These are phyloP conservation scores for Pelagophyceae sp. DNA, from an alignment of 352 stramenopile species.

Conservation along the genomic window DNA sequence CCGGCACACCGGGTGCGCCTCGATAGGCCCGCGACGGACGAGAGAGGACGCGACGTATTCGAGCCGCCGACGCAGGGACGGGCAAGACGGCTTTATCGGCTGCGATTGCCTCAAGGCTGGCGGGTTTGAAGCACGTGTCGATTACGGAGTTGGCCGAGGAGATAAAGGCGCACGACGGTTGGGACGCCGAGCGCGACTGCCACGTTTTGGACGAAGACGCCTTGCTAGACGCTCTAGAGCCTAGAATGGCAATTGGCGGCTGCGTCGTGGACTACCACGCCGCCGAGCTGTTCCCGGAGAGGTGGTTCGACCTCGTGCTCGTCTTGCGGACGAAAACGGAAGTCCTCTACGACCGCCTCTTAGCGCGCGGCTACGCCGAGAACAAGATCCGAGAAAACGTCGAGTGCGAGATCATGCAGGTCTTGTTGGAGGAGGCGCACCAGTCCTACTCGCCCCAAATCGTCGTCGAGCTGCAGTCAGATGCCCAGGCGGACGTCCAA, in stretches of 20 bases:
- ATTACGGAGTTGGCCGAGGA: slow-evolving; percentile 78
- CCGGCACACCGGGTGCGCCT: slow-evolving; percentile 76
- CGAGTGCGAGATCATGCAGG: slow-evolving; percentile 95
- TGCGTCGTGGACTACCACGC: slow-evolving; percentile 92
- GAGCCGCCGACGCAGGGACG: background rate
- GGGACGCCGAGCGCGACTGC: slow-evolving; percentile 87
- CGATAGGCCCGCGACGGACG: background rate
- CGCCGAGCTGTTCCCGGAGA: slow-evolving; percentile 93
- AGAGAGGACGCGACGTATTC: background rate
- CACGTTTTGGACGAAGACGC: slow-evolving; percentile 95
- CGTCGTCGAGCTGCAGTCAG: slow-evolving; percentile 55
- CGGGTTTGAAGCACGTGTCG: slow-evolving; percentile 77
- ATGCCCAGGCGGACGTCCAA: background rate
- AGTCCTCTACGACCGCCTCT: slow-evolving; percentile 57
- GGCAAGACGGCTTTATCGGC: slow-evolving; percentile 84
- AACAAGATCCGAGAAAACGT: slow-evolving; percentile 93
- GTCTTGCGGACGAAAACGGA: slow-evolving; percentile 72
- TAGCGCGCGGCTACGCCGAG: slow-evolving; percentile 78
- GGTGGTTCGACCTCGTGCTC: slow-evolving; percentile 85
- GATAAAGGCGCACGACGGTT: slow-evolving; percentile 50
- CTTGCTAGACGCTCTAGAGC: slow-evolving; percentile 85
- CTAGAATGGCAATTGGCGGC: slow-evolving; percentile 67
- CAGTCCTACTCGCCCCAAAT: slow-evolving; percentile 87
- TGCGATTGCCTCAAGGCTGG: slow-evolving; percentile 54
- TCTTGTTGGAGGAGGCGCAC: slow-evolving; percentile 86